phyloP scores from a whole-genome alignment of 257 asterid genomes.

The Fraxinus anomala region DNA sequence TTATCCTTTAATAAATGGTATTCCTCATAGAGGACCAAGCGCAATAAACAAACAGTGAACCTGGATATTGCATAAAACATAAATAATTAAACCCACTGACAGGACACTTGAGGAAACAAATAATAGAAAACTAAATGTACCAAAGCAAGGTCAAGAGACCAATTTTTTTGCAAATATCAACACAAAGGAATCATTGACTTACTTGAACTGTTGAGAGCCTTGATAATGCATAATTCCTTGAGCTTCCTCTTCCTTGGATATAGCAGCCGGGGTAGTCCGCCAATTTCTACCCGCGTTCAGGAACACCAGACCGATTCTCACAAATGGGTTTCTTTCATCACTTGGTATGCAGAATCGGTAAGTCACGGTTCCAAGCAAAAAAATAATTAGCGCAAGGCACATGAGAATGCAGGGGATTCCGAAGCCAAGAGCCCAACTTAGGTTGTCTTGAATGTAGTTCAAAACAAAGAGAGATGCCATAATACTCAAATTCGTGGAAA shows the following conservation, averaged over 20 bases:
- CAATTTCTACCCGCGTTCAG: slow-evolving; percentile 50
- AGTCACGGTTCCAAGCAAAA: slow-evolving; percentile 54
- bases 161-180: neutral
- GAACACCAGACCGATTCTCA: slow-evolving; percentile 57
- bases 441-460: slow-evolving; percentile 67
- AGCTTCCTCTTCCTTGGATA: slow-evolving; percentile 43
- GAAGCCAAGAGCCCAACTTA: slow-evolving; percentile 77
- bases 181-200: slow-evolving; percentile 20
- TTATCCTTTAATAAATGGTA: no score
- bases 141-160: neutral
- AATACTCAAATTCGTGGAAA: slow-evolving; percentile 45
- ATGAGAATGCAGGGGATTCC: slow-evolving; percentile 68
- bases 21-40: neutral
- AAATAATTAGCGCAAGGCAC: slow-evolving; percentile 53
- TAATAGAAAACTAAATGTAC: neutral
- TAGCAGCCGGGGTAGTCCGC: slow-evolving; percentile 31
- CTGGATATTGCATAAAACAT: neutral
- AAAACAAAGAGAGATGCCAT: slow-evolving; percentile 40
- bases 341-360: slow-evolving; percentile 45
- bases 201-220: slow-evolving; percentile 57
- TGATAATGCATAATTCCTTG: slow-evolving; percentile 39
- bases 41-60: neutral
- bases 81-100: neutral
- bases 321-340: slow-evolving; percentile 47
- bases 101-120: neutral